Percentiles rank a stretch among this genome's conserved stretches.
These are phyloP conservation scores for Colletotrichum tabaci DNA, from an alignment of 2,329 filamentous ascomycete species.

Conservation along the genomic window DNA sequence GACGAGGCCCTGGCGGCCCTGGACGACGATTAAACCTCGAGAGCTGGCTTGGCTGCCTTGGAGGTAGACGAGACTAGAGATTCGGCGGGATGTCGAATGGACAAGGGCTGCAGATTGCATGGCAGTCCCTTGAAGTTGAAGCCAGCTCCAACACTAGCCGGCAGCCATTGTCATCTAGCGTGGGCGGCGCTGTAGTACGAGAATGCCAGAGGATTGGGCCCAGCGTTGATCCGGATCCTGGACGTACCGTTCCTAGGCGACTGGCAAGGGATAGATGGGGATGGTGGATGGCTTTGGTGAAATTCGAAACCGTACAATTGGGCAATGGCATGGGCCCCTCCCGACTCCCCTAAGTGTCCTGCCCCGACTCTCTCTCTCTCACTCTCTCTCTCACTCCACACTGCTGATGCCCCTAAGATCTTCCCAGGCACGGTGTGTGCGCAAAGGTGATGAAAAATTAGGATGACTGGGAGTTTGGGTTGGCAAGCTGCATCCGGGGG, in stretches of 20 bases:
- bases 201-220: slow-evolving; percentile 6
- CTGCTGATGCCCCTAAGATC: slow-evolving; percentile 4
- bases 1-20: neutral
- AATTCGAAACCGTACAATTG: slow-evolving; percentile 23
- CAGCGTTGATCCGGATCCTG: slow-evolving; percentile 19
- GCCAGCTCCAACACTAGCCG: neutral
- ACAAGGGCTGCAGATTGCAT: slow-evolving; percentile 26
- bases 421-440: neutral
- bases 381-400: neutral
- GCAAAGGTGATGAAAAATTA: slow-evolving; percentile 23
- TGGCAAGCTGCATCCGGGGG: slow-evolving; percentile 14
- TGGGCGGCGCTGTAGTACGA: slow-evolving; percentile 6
- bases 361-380: slow-evolving; percentile 1
- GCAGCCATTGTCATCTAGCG: slow-evolving; percentile 9
- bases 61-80: neutral
- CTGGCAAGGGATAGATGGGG: slow-evolving; percentile 2
- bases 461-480: slow-evolving; percentile 31
- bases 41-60: slow-evolving; percentile 28
- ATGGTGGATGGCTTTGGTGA: neutral
- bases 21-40: slow-evolving; percentile 21
- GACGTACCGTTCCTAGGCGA: slow-evolving; percentile 1
- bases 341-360: neutral
- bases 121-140: slow-evolving; percentile 20
- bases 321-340: slow-evolving; percentile 2
- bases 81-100: slow-evolving; percentile 8